Evolutionary conservation across 129 eudicot genomes (phyloP).

Genomic region (Logfia minima): DNA sequence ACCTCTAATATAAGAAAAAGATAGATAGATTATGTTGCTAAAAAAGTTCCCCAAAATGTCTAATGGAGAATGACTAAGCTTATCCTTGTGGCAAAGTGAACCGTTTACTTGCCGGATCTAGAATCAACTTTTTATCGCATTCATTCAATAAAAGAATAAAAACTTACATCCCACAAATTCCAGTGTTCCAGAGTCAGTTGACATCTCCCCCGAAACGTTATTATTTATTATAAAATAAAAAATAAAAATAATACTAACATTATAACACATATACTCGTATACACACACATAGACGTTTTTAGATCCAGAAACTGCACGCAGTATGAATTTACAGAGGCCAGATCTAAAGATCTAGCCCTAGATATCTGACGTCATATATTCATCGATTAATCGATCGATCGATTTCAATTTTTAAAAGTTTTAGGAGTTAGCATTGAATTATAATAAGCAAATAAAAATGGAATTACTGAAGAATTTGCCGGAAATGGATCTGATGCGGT

Average conservation of each 20-base stretch:
- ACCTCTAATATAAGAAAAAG: background rate
- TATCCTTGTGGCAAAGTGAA: slow-evolving; percentile 31
- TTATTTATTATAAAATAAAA: background rate
- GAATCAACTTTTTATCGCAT: slow-evolving; percentile 1
- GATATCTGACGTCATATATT: background rate
- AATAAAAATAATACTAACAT: background rate
- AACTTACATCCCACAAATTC: slow-evolving; percentile 5
- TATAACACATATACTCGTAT: background rate
- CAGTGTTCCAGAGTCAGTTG: slow-evolving; percentile 31
- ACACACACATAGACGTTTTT: no score
- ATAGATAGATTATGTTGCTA: no score
- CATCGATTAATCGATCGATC: background rate
- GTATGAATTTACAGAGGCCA: slow-evolving; percentile 35
- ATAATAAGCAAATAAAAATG: slow-evolving; percentile 46
- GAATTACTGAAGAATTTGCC: slow-evolving; percentile 69
- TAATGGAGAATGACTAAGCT: slow-evolving; percentile 21
- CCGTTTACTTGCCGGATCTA: slow-evolving; percentile 35
- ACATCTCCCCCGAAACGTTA: slow-evolving; percentile 8
- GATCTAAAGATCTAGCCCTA: slow-evolving; percentile 46
- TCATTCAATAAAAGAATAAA: background rate
- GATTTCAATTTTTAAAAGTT: background rate
- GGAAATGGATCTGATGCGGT: slow-evolving; percentile 96
- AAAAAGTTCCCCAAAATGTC: background rate
- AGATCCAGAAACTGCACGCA: slow-evolving; percentile 26
- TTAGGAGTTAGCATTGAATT: slow-evolving; percentile 25